Percentiles rank a stretch among this genome's conserved stretches.
Conservation (phyloP, 148 eudicot species). For the Diospyros kaki region DNA sequence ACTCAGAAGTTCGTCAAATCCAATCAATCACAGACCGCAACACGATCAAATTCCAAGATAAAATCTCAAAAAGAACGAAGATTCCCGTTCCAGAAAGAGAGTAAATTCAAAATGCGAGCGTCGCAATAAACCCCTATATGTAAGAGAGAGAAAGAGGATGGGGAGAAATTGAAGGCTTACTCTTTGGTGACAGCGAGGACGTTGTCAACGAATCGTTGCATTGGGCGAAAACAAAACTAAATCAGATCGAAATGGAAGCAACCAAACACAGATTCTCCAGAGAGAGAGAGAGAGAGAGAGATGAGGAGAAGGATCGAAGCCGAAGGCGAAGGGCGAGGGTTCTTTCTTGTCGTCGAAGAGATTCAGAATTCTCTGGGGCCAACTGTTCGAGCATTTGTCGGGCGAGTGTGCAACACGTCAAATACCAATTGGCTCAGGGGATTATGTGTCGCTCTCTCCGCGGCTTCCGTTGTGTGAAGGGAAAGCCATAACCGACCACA, state of each 20-base stretch:
- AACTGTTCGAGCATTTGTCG: no score
- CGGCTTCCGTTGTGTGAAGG: no score
- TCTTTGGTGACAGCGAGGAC: constrained; percentile 67
- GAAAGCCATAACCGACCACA: no score
- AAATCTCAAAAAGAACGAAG: not conserved
- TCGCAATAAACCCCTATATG: not conserved
- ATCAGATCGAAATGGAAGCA: constrained; percentile 9
- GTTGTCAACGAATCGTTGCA: constrained; percentile 68
- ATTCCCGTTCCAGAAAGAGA: not conserved
- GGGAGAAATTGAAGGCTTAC: constrained; percentile 26
- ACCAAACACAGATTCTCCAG: not conserved
- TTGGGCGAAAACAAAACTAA: constrained; percentile 1
- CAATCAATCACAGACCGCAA: no score
- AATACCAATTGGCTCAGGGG: no score
- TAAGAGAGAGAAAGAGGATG: not conserved
- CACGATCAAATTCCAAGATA: no score
- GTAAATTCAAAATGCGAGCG: not conserved
- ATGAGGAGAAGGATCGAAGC: not conserved
- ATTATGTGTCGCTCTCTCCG: no score
- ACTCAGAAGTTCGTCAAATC: no score
- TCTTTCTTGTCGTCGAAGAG: constrained; percentile 6
- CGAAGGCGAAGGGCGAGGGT: not conserved
- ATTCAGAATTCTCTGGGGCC: no score
- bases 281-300: not conserved
- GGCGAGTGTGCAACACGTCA: no score